phyloP scores from a whole-genome alignment of 176 grass and related monocot species.

The Urochloa ruziziensis region DNA sequence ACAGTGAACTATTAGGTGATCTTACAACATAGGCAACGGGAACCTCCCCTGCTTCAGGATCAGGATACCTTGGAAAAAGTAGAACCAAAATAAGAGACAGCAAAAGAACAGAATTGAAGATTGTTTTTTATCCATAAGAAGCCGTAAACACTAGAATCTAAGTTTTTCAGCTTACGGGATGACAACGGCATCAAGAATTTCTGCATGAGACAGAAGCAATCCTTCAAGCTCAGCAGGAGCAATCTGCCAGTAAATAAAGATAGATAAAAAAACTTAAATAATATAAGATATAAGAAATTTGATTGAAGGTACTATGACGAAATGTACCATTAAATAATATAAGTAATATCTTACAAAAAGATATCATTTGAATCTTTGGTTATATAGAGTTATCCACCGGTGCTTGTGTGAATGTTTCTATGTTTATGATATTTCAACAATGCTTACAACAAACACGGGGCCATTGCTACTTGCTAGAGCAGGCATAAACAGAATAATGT shows the following conservation, averaged over 20 bases:
- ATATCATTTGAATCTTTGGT: too few species aligned
- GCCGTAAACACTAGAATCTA: not conserved
- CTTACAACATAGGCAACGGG: conserved; percentile 82
- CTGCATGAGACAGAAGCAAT: conserved; percentile 73
- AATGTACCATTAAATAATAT: too few species aligned
- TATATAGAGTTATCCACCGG: too few species aligned
- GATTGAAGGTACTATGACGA: not conserved
- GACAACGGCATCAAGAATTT: conserved; percentile 82
- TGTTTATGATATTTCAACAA: not conserved
- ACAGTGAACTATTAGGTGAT: conserved; percentile 63
- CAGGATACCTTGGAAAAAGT: conserved; percentile 62
- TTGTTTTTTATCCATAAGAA: not conserved
- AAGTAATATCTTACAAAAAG: too few species aligned
- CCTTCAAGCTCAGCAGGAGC: conserved; percentile 95
- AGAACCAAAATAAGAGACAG: conserved; percentile 11
- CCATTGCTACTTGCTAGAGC: not conserved
- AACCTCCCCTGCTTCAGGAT: conserved; percentile 89
- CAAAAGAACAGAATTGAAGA: not conserved
- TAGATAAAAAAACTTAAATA: not conserved
- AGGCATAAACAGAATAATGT: not conserved
- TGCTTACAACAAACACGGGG: not conserved
- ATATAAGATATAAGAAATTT: not conserved
- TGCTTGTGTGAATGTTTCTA: not conserved
- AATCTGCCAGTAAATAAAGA: conserved; percentile 49
- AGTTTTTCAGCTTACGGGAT: conserved; percentile 69